Evolutionary conservation across 257 asterid genomes (phyloP), one percentile per base, ranked within the genome.

Genomic region (Phtheirospermum japonicum): DNA sequence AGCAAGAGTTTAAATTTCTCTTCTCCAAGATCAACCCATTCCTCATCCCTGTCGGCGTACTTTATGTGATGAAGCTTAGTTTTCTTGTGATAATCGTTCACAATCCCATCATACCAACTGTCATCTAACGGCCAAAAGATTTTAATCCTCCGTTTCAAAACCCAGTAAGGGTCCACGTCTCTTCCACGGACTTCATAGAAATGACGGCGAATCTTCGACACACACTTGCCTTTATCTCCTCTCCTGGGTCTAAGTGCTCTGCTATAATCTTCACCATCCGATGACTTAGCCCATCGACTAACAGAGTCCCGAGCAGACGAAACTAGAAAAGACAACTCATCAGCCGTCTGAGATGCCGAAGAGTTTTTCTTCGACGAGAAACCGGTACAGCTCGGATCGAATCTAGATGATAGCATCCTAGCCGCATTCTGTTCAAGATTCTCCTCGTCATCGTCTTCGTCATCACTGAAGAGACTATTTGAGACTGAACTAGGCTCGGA

Each of bases 361-460:
- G 75, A 65, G 68, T 66, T 79, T 34, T 66, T 74, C 67, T 69
- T 78, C 3, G 83, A 74, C 20, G 82, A 74, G 77, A 81, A 85
- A n/a, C 89, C 88, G 0, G 95, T 88, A 79, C 89, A 83, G 4
- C 80, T 80, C 32, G 96, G 96, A 76, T 88, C 96, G 71, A 88
- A 88, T 72, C 92, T 71, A 74, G 95, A 85, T 13, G 96, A 88
- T 8, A 88, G 86, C 96, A 88, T 88, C 82, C 94, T 75, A 26
- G 95, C 94, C 13, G 96, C 96, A 70, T 88, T 88, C 57, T 76
- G 77, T 73, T 88, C 92, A 52, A 88, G 96, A 70, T 87, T 87
- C 76, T 82, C 95, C 78, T 87, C 94, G 67, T 87, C 90, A 23
- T 23, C 28, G 28, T 23, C 91, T 9, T 80, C 95, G 16, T 61